These are phyloP conservation scores for Daedaleopsis nitida DNA, from an alignment of 768 basidiomycete species.

Conservation along the genomic window DNA sequence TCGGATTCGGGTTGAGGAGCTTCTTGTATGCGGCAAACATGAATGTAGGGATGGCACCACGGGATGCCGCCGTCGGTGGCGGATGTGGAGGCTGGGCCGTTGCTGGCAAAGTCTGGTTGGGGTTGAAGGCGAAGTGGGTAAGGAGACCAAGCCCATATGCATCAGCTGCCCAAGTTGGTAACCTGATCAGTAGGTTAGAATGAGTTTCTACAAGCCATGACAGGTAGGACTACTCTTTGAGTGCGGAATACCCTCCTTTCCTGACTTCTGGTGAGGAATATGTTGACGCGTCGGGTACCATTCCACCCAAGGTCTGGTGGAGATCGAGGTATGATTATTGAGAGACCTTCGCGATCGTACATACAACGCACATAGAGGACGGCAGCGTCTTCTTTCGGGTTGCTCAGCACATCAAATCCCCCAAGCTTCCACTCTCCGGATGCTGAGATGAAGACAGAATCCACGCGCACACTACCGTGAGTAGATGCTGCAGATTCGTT, in stretches of 20 bases:
- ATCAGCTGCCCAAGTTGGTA: conserved; percentile 69
- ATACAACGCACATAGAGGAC: conserved; percentile 73
- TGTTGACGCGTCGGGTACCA: conserved; percentile 59
- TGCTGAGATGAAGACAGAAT: conserved; percentile 85
- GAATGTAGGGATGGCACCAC: conserved; percentile 72
- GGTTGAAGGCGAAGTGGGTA: conserved; percentile 87
- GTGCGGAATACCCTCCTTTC: conserved; percentile 78
- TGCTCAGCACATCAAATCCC: conserved; percentile 90
- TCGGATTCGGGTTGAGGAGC: conserved; percentile 87
- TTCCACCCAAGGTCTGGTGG: conserved; percentile 64
- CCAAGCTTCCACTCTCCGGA: conserved; percentile 97
- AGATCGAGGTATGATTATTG: conserved; percentile 18
- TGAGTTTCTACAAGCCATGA: not conserved
- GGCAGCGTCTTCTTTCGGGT: conserved; percentile 73
- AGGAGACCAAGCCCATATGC: conserved; percentile 88
- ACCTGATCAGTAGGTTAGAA: conserved; percentile 28
- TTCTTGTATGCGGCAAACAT: conserved; percentile 85
- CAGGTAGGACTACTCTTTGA: conserved; percentile 70
- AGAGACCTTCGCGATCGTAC: conserved; percentile 8
- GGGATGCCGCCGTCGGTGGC: conserved; percentile 74
- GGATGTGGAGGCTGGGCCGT: conserved; percentile 72
- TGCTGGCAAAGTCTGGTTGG: conserved; percentile 67
- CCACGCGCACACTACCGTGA: conserved; percentile 76
- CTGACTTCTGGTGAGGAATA: conserved; percentile 86
- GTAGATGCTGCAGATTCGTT: conserved; percentile 83